phyloP scores from a whole-genome alignment of 257 asterid species.

The Buddleja alternifolia region DNA sequence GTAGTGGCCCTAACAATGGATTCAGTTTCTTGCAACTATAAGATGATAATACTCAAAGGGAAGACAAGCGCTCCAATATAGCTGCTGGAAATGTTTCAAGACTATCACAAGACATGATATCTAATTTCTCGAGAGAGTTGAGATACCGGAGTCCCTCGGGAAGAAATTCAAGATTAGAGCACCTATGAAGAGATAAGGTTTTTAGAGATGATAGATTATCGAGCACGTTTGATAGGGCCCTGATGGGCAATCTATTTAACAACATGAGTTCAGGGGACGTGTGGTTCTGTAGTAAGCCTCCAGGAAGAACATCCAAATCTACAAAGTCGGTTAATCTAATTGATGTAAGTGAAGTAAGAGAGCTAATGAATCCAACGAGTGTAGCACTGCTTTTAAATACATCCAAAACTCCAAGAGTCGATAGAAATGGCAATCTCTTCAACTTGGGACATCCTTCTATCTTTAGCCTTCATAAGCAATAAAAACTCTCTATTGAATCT shows the following conservation, averaged over 20 bases:
- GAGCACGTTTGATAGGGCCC: slow-evolving; percentile 14
- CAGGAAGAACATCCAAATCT: slow-evolving; percentile 16
- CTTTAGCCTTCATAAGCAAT: neutral
- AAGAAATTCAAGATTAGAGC: slow-evolving; percentile 13
- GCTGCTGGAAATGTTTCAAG: slow-evolving; percentile 26
- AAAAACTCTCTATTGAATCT: slow-evolving; percentile 13
- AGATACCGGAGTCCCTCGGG: slow-evolving; percentile 4
- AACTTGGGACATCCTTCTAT: neutral
- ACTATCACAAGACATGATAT: neutral
- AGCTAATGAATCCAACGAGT: neutral
- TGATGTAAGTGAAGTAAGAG: slow-evolving; percentile 22
- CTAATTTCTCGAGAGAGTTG: neutral
- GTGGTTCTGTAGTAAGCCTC: slow-evolving; percentile 18
- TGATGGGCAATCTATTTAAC: neutral
- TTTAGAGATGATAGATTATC: slow-evolving; percentile 12
- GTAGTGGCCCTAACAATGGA: slow-evolving; percentile 17
- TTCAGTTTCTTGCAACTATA: neutral
- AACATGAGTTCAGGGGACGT: neutral
- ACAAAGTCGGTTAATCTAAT: neutral
- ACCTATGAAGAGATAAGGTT: neutral
- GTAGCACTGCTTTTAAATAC: neutral
- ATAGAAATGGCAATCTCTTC: neutral
- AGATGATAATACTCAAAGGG: neutral
- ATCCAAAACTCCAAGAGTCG: neutral
- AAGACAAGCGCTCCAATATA: slow-evolving; percentile 14